Evolutionary conservation across 2,329 filamentous ascomycete species (phyloP).

Genomic region (Hypomyces perniciosus): DNA sequence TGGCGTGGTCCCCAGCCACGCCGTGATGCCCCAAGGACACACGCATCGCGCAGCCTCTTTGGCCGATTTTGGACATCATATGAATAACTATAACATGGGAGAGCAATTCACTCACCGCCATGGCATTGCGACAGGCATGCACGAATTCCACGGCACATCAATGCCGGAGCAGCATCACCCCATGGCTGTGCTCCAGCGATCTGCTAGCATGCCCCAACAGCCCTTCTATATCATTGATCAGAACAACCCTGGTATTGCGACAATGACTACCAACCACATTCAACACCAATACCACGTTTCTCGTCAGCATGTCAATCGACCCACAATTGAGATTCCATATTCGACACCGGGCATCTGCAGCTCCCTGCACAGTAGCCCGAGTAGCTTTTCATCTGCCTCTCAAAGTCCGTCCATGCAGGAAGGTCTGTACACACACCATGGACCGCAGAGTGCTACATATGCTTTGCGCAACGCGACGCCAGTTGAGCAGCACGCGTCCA

Average conservation of each 20-base stretch:
- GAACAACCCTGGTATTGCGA: conserved; percentile 55
- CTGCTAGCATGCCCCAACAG: conserved; percentile 41
- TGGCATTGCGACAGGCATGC: conserved; percentile 37
- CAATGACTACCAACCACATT: conserved; percentile 49
- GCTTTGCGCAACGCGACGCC: conserved; percentile 43
- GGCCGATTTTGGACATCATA: conserved; percentile 47
- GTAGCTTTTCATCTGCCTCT: conserved; percentile 50
- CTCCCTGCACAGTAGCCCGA: conserved; percentile 54
- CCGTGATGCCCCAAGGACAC: conserved; percentile 31
- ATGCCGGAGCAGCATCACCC: conserved; percentile 38
- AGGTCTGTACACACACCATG: conserved; percentile 52
- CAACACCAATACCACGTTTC: conserved; percentile 47
- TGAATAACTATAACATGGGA: conserved; percentile 38
- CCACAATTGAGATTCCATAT: conserved; percentile 46
- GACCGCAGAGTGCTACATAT: conserved; percentile 42
- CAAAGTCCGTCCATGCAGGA: conserved; percentile 49
- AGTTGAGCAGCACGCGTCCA: conserved; percentile 36
- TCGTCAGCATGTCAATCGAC: conserved; percentile 42
- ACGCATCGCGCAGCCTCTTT: conserved; percentile 49
- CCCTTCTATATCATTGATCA: conserved; percentile 56
- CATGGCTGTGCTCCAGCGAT: conserved; percentile 44
- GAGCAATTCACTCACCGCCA: conserved; percentile 41
- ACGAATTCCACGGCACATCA: conserved; percentile 38
- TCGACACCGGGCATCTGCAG: conserved; percentile 40
- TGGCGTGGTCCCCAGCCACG: conserved; percentile 33